A percentile compares a stretch with the other conserved stretches of the same genome.
Evolutionary conservation across 345 rosid genomes (phyloP).

Genomic region (Linum lewisii): DNA sequence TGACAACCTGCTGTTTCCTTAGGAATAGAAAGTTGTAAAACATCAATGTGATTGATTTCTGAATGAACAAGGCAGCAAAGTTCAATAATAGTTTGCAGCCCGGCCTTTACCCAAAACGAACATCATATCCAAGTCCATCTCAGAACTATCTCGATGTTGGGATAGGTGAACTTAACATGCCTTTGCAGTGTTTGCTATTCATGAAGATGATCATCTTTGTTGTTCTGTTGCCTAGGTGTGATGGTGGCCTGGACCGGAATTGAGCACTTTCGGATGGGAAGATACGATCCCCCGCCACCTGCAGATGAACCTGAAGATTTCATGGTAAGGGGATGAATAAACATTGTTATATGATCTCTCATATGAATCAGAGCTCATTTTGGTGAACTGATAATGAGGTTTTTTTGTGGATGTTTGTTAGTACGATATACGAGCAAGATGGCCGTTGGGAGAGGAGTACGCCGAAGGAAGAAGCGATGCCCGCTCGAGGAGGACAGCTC

Average conservation of each 20-base stretch:
- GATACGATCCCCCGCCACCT: slow-evolving; percentile 92
- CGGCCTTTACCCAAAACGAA: no score
- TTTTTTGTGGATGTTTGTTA: slow-evolving; percentile 24
- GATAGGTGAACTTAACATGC: no score
- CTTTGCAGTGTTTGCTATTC: no score
- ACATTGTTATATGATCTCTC: background rate
- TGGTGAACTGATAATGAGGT: background rate
- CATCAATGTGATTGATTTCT: no score
- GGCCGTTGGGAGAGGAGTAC: slow-evolving; percentile 88
- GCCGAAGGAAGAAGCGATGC: slow-evolving; percentile 75
- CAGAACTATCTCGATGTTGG: no score
- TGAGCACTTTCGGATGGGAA: slow-evolving; percentile 77
- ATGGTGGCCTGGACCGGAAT: slow-evolving; percentile 99
- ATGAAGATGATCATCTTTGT: background rate
- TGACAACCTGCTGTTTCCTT: no score
- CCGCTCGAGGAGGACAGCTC: slow-evolving; percentile 63
- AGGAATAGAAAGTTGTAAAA: no score
- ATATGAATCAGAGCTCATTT: background rate
- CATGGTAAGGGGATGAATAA: slow-evolving; percentile 35
- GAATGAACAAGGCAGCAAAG: no score
- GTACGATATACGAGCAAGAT: slow-evolving; percentile 88
- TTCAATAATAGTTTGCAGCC: no score
- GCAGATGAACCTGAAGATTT: slow-evolving; percentile 60
- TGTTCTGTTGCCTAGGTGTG: slow-evolving; percentile 46
- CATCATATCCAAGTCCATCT: no score